A percentile compares a stretch with the other conserved stretches of the same genome.
Evolutionary conservation across 345 rosid species (phyloP).

Genomic region (Populus davidiana): DNA sequence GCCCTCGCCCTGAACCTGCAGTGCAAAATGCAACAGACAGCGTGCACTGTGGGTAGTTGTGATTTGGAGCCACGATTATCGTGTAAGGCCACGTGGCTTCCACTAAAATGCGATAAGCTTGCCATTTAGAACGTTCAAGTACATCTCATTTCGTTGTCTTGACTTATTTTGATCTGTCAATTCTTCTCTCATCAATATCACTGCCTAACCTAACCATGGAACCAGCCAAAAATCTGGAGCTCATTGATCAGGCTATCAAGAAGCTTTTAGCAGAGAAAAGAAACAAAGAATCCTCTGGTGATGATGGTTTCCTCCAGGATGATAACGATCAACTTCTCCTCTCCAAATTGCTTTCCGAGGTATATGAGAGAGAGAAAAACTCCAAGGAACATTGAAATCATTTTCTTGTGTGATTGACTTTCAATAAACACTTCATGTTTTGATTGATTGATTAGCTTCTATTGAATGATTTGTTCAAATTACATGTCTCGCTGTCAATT

Average conservation of each 20-base stretch:
- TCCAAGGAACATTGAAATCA: background rate
- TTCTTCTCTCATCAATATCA: background rate
- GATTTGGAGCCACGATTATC: background rate
- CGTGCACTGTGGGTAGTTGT: background rate
- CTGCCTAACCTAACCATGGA: slow-evolving; percentile 25
- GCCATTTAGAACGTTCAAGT: background rate
- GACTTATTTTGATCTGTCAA: background rate
- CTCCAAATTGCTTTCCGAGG: slow-evolving; percentile 62
- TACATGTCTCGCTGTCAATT: background rate
- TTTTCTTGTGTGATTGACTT: background rate
- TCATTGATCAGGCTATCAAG: slow-evolving; percentile 44
- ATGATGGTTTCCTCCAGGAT: slow-evolving; percentile 8
- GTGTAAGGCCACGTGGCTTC: background rate
- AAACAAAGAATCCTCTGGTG: slow-evolving; percentile 30
- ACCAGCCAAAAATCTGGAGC: slow-evolving; percentile 40
- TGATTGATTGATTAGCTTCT: background rate
- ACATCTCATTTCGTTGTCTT: background rate
- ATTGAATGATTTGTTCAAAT: background rate
- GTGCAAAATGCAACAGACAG: background rate
- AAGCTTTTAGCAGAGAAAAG: slow-evolving; percentile 43
- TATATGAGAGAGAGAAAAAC: slow-evolving; percentile 4
- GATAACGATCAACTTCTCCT: slow-evolving; percentile 52
- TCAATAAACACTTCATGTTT: background rate
- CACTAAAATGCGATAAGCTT: background rate
- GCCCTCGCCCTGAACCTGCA: background rate